Evolutionary conservation across 163 green algal species (phyloP), one percentile per base, ranked within the genome.

Genomic region (Scenedesmus sp.): DNA sequence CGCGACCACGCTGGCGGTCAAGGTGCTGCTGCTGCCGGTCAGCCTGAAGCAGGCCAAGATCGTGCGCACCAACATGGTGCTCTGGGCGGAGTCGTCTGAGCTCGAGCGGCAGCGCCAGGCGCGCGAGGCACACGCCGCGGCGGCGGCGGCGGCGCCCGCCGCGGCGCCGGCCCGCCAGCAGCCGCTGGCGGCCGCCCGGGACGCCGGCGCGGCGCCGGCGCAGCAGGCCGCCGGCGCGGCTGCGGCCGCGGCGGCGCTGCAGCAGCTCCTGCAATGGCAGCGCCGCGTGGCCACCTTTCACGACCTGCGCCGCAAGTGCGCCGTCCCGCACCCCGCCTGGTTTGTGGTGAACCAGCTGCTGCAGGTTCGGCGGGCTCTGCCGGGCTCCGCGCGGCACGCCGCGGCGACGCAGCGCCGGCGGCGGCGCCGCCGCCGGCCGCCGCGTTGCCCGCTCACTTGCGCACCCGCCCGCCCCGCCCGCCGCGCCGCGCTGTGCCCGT

Each of bases 291-390:
- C 57, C 22, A 14, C 82, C 6, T 82, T 78, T 34, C 24, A 78
- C 5, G 36, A 88, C 77, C 79, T 93, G 63, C 72, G 86, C 10
- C 20, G 22, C 18, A 87, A 87, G 77, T 79, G 75, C 24, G 77
- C 63, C 0, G 87, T 83, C 9, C 89, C 89, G 15, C 85, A 92
- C 83, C 89, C 89, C 6, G 69, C 53, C 39, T 95, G 91, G 89
- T 86, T 93, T 10, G 2, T 89, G 20, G 34, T 89, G 29, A 88
- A 88, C 74, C 76, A 76, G 20, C 31, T 83, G 33, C 56, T 86
- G n/a, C 79, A 88, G 63, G 75, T 74, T 22, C 22, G 22, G 51
- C n/a, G 22, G 18, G 48, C 26, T n/a, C n/a, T n/a, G n/a, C n/a
- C n/a, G n/a, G n/a, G n/a, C n/a, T n/a, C n/a, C n/a, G n/a, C n/a